These are phyloP conservation scores for Conidiobolus incongruus DNA, from an alignment of 371 early-diverging fungal genomes.

Conservation along the genomic window DNA sequence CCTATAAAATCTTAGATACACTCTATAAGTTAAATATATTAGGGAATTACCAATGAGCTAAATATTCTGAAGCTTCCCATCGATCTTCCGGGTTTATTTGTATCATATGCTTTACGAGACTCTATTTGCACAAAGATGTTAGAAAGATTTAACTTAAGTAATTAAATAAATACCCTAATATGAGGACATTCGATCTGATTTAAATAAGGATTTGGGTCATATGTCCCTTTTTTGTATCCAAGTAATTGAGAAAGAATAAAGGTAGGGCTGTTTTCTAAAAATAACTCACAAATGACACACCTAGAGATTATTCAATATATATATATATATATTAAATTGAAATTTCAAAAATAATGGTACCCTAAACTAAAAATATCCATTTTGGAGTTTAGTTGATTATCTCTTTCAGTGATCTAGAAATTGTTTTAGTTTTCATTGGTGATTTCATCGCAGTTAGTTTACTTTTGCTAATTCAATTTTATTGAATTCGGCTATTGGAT, in stretches of 20 bases:
- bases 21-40: not conserved
- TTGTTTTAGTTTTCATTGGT: conserved; percentile 5
- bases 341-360: conserved; percentile 12
- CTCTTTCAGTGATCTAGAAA: not conserved
- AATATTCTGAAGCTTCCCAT: conserved; percentile 38
- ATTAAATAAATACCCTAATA: conserved; percentile 25
- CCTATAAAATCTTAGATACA: conserved; percentile 12
- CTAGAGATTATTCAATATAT: conserved; percentile 11
- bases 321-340: too few species aligned
- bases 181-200: conserved; percentile 60
- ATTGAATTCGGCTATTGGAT: conserved; percentile 35
- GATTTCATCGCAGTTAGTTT: not conserved
- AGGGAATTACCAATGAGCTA: conserved; percentile 31
- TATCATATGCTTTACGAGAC: conserved; percentile 63
- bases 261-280: conserved; percentile 70
- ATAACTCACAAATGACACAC: conserved; percentile 87
- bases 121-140: conserved; percentile 12
- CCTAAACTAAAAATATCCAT: conserved; percentile 94
- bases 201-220: conserved; percentile 34
- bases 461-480: conserved; percentile 15
- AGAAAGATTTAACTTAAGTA: not conserved
- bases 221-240: conserved; percentile 57
- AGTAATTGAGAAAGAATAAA: conserved; percentile 78
- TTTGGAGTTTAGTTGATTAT: conserved; percentile 25
- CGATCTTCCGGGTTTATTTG: conserved; percentile 54